Evolutionary conservation across 1,284 basidiomycete species (phyloP), one percentile per base, ranked within the genome.

Genomic region (Lignosus rhinocerotis): DNA sequence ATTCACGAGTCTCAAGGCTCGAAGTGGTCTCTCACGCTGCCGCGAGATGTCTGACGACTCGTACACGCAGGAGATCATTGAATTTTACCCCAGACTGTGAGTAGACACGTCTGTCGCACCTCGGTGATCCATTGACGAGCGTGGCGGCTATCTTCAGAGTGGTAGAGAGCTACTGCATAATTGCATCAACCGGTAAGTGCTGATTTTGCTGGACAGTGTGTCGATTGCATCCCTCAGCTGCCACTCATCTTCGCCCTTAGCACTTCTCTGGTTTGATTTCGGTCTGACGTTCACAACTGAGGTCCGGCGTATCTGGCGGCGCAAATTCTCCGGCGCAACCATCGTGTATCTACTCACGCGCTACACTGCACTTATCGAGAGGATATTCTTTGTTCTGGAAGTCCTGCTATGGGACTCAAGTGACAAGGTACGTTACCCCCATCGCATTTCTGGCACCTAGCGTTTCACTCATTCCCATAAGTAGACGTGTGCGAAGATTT

Each of bases 281-380:
- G 10, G 49, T 2, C 17, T 66, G 45, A 64, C 58, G 8, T 42
- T 60, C 12, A 53, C 53, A 12, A 44, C 44, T 5, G 66, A 62
- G 21, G 51, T 62, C 11, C 33, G 50, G 19, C 56, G 47, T 16
- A 58, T 67, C 1, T 65, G 66, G 63, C 44, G 42, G 1, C 54
- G 55, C 11, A 59, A 53, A 19, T 55, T 60, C 53, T 53, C 58
- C 5, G 64, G 60, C 5, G 60, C 52, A 0, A 65, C 62, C 2
- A n/a, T 55, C 8, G 43, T 67, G 0, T 67, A 53, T 21, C 43
- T 67, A 2, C 16, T 64, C 9, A 61, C 53, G 31, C 66, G 66
- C 4, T 67, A 67, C 31, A 38, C 38, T 10, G 53, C 58, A 1
- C 50, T 60, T 3, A 19, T 60, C 1, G 55, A 63, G 10, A 50